phyloP scores from a whole-genome alignment of 2,329 filamentous ascomycete species.

The Pseudophaeomoniella oleicola region DNA sequence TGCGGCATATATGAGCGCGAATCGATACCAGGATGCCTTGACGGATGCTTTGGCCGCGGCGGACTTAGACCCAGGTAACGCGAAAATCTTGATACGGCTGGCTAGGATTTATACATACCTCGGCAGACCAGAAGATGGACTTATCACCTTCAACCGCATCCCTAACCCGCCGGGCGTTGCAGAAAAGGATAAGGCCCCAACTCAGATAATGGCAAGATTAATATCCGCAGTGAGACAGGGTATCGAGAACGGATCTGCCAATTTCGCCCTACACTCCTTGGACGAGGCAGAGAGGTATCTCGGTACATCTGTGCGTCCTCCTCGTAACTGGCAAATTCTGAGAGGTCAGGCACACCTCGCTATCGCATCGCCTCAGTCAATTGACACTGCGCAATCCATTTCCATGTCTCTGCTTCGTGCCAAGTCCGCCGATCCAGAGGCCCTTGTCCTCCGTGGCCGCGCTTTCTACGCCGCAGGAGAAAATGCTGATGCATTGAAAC shows the following conservation, averaged over 20 bases:
- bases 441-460: constrained; percentile 74
- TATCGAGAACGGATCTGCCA: constrained; percentile 57
- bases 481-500: constrained; percentile 84
- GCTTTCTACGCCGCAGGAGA: constrained; percentile 85
- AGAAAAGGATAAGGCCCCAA: constrained; percentile 67
- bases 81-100: constrained; percentile 76
- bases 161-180: constrained; percentile 57
- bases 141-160: constrained; percentile 69
- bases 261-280: constrained; percentile 82
- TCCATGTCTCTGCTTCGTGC: constrained; percentile 73
- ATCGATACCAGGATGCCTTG: constrained; percentile 62
- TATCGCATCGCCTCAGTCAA: constrained; percentile 77
- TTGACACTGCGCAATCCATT: constrained; percentile 85
- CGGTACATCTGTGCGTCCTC: constrained; percentile 59
- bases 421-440: constrained; percentile 88
- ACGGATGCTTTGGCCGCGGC: constrained; percentile 75
- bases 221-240: not conserved
- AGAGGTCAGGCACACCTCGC: constrained; percentile 82
- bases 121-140: constrained; percentile 73
- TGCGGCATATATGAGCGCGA: constrained; percentile 82
- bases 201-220: constrained; percentile 52
- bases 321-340: constrained; percentile 88
- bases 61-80: constrained; percentile 69
- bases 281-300: constrained; percentile 78
- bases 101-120: constrained; percentile 81